Evolutionary conservation across 495 filamentous ascomycete genomes (phyloP), one percentile per base, ranked within the genome.

Genomic region (Aspergillus conjunctus): DNA sequence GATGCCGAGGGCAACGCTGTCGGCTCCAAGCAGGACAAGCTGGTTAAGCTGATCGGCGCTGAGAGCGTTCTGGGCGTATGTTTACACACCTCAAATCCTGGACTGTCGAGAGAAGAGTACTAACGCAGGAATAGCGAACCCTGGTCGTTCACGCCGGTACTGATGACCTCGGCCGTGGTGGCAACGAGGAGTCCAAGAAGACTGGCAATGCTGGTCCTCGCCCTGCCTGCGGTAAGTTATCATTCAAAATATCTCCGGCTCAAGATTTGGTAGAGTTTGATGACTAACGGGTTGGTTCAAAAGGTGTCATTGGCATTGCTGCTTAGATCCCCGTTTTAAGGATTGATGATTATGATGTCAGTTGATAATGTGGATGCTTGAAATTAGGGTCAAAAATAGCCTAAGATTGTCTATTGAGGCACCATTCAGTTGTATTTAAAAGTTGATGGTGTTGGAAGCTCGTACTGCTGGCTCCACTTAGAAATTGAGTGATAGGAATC

Each of bases 61-160:
- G 85, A 97, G 82, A 96, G 91, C 84, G 89, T 98, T 66, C 86
- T 98, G 62, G 94, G 94, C 74, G 91, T 95, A 88, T 71, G 90
- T 83, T 21, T 21, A 11, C 20, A 18, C 32, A 48, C 43, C 31
- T 22, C 14, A 30, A 26, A 26, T 26, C 5, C 26, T 26, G 26
- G n/a, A n/a, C 10, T 7, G 6, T 6, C 39, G 20, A 10, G 43
- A 46, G 33, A 20, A 48, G 54, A 52, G 43, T 43, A 43, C 54
- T 65, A 54, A 63, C 50, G 18, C 20, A 43, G 32, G 15, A 26
- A 39, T 67, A 96, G 91, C 91, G 94, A 64, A 98, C 94, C 62
- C 85, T 98, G 45, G 94, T 98, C 71, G 87, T 94, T 69, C 94
- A 98, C 80, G 84, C 84, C 66, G 94, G 93, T 62, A 97, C 93